Base-by-base conservation (phyloP, 2,329 filamentous ascomycete genomes). In the Fusarium sp. region DNA sequence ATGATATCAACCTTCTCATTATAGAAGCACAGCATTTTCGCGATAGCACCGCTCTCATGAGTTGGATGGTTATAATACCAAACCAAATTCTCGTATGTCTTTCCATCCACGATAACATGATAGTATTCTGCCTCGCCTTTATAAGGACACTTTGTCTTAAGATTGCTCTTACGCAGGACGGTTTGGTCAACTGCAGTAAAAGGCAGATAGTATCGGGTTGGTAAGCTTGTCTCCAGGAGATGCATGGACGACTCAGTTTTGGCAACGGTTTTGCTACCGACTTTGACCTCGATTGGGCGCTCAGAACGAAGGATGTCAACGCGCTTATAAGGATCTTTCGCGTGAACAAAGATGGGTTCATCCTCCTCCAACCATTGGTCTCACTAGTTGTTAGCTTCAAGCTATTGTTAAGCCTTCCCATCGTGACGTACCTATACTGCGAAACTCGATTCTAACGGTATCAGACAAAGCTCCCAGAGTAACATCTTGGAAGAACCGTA, bases 1-100 rank as follows among this genome's bases (percentile, higher is more conserved):
- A 81, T 79, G n/a, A 91, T 83, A 62, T 90, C 86, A 2, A 91
- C 87, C 77, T 88, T 89, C 75, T 91, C 89, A 65, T 91, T 90
- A 67, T 91, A 91, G 62, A 91, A 91, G 72, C 88, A 91, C 53
- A 89, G 46, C 46, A 82, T 74, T 3, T 88, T 88, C 2, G 84
- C 84, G 62, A 91, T 80, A 3, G 76, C 77, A 3, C 82, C 83
- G 57, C 85, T 86, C 76, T 91, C 89, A 0, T 80, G 71, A 0
- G 84, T 86, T 4, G 89, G 88, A 12, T 82, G 81, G 16, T 79
- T 78, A 57, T 91, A 92, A 60, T 85, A 90, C 89, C 89, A 92
- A 2, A 89, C 82, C 4, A 88, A 55, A 70, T 91, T 84, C 65
- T 82, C 79, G 33, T 80, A 77, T 57, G 78, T 73, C 23, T 81